These are phyloP conservation scores for Calamus simplicifolius DNA, from an alignment of 176 grass and related monocot species.

Conservation along the genomic window DNA sequence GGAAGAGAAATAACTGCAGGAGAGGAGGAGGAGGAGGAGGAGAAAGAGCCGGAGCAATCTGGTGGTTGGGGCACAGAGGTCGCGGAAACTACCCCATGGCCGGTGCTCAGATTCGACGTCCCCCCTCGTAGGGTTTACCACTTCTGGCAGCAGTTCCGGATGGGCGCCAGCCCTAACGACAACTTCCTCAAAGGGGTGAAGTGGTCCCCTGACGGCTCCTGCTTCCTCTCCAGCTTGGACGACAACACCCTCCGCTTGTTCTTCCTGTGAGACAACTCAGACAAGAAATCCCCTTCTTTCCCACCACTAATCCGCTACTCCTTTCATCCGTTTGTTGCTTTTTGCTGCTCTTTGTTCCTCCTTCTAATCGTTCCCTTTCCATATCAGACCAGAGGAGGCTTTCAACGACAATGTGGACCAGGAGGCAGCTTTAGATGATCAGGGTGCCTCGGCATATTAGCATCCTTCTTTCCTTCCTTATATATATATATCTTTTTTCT, in stretches of 20 bases:
- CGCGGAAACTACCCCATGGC: constrained; percentile 13
- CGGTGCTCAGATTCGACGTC: constrained; percentile 50
- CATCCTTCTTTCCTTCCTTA: too few relatives aligned
- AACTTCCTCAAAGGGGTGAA: constrained; percentile 94
- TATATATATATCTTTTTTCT: too few relatives aligned
- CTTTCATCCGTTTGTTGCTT: not conserved
- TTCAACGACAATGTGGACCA: constrained; percentile 15
- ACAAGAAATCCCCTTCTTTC: too few relatives aligned
- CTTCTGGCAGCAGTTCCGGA: constrained; percentile 36
- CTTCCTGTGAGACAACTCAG: constrained; percentile 61
- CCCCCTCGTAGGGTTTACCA: constrained; percentile 47
- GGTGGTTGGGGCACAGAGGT: too few relatives aligned
- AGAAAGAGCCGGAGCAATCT: not conserved
- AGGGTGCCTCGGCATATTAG: constrained; percentile 21
- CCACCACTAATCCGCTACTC: not conserved
- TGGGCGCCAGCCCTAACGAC: constrained; percentile 6
- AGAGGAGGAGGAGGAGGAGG: not conserved
- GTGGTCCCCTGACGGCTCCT: constrained; percentile 94
- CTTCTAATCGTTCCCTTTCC: not conserved
- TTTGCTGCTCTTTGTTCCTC: not conserved
- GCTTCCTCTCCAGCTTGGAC: constrained; percentile 86
- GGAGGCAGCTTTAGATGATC: constrained; percentile 26
- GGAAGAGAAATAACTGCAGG: not conserved
- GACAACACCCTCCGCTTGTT: constrained; percentile 92
- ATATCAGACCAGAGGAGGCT: constrained; percentile 52